Evolutionary conservation across 352 stramenopile genomes (phyloP).

Genomic region (Thalassiosira livingstoniorum): DNA sequence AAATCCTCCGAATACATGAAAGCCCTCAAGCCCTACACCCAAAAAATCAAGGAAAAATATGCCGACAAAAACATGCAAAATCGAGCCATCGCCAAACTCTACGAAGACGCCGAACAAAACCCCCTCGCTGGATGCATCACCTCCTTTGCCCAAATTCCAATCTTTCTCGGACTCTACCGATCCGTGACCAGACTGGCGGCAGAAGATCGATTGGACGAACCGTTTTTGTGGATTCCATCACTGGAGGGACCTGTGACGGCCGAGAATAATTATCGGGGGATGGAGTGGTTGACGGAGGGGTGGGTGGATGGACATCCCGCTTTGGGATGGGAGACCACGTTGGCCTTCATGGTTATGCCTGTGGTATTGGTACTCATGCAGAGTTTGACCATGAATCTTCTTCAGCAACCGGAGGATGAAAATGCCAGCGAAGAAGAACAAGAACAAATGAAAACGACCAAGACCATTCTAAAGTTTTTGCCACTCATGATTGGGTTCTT

Average conservation of each 20-base stretch:
- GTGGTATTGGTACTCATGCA: slow-evolving; percentile 87
- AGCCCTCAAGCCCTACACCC: slow-evolving; percentile 80
- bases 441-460: slow-evolving; percentile 71
- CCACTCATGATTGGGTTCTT: slow-evolving; percentile 90
- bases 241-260: slow-evolving; percentile 84
- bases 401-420: slow-evolving; percentile 82
- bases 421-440: slow-evolving; percentile 69
- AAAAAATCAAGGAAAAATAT: slow-evolving; percentile 84
- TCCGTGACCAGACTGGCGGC: slow-evolving; percentile 85
- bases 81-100: slow-evolving; percentile 78
- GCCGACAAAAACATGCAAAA: slow-evolving; percentile 81
- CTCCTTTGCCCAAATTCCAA: slow-evolving; percentile 86
- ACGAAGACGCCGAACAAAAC: slow-evolving; percentile 83
- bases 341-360: slow-evolving; percentile 87
- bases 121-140: slow-evolving; percentile 88
- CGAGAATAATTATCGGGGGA: slow-evolving; percentile 72
- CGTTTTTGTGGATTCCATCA: slow-evolving; percentile 89
- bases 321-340: slow-evolving; percentile 86
- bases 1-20: slow-evolving; percentile 83
- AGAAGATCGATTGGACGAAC: slow-evolving; percentile 85
- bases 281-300: slow-evolving; percentile 73
- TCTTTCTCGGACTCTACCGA: slow-evolving; percentile 89
- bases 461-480: slow-evolving; percentile 87
- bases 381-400: slow-evolving; percentile 86
- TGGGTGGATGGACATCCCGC: slow-evolving; percentile 72